These are phyloP conservation scores for Fusarium vanettenii DNA, from an alignment of 2,329 filamentous ascomycete genomes.

Conservation along the genomic window DNA sequence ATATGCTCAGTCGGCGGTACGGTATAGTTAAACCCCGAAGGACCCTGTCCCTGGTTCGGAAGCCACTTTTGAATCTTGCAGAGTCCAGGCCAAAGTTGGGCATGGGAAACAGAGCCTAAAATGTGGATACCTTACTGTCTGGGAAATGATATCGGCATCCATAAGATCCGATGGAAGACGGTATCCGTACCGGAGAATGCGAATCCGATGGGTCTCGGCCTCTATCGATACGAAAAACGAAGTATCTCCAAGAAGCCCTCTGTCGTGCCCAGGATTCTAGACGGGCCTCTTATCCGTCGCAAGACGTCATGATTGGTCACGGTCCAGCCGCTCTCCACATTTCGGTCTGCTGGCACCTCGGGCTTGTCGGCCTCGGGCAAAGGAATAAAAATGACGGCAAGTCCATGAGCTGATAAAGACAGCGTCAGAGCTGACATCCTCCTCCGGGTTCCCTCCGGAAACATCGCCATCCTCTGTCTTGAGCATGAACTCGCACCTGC, in stretches of 20 bases:
- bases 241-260: neutral
- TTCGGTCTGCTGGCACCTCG: conserved; percentile 19
- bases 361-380: conserved; percentile 23
- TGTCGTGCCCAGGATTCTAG: conserved; percentile 25
- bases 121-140: conserved; percentile 11
- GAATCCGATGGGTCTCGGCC: conserved; percentile 3
- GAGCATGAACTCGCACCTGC: conserved; percentile 1
- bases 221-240: conserved; percentile 18
- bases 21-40: conserved; percentile 5
- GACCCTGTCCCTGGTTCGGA: conserved; percentile 20
- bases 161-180: neutral
- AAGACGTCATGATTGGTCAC: conserved; percentile 9
- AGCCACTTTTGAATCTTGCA: conserved; percentile 19
- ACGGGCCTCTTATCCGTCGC: conserved; percentile 13
- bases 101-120: conserved; percentile 25
- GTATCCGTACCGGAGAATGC: conserved; percentile 1
- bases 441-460: conserved; percentile 8
- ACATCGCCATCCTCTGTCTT: neutral
- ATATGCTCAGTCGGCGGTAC: neutral
- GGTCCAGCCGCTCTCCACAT: conserved; percentile 2
- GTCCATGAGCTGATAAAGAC: conserved; percentile 12
- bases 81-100: conserved; percentile 10
- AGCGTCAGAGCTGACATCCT: conserved; percentile 15
- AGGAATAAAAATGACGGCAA: conserved; percentile 24
- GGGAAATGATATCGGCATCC: neutral